Evolutionary conservation across 2,329 filamentous ascomycete genomes (phyloP), one percentile per base, ranked within the genome.

Genomic region (Leptosphaerulina australis): DNA sequence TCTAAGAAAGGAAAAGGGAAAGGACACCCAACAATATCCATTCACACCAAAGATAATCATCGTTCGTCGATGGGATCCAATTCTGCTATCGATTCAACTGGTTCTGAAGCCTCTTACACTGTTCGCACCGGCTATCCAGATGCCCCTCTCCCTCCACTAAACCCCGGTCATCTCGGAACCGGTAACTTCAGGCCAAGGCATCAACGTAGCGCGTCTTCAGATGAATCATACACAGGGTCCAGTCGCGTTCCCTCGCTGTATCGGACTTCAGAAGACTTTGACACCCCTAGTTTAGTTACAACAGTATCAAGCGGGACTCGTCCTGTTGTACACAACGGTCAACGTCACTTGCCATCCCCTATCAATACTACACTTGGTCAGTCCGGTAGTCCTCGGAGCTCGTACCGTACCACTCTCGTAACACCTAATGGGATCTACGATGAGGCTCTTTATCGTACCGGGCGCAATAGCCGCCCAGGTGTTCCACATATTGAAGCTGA

Each of bases 111-210:
- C 11, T 70, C 68, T 4, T 65, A 64, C 40, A 61, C 61, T 3
- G 41, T 70, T 10, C 62, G 63, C 5, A 72, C 69, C 18, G 69
- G 69, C 3, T 67, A 61, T 12, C 64, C 67, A n/a, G 69, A 72
- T 9, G 55, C 62, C 29, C 41, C 62, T 12, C 33, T 67, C 29
- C 55, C 62, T 25, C 58, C 63, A 3, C 40, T 33, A 12, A 22
- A 51, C 22, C 21, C 56, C 5, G 28, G 39, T 7, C 63, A 59
- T 25, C 47, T 50, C 14, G 57, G 59, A 5, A 36, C 59, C 31
- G 48, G 52, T n/a, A 56, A 44, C 26, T 47, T 64, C 5, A 58
- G 60, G 7, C 52, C 59, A 26, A 53, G 52, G 28, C 61, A 64
- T 36, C 56, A 65, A 45, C 58, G 61, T 17, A 57, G 64, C n/a